phyloP scores from a whole-genome alignment of 2,329 filamentous ascomycete species.

The Aureobasidium namibiae region DNA sequence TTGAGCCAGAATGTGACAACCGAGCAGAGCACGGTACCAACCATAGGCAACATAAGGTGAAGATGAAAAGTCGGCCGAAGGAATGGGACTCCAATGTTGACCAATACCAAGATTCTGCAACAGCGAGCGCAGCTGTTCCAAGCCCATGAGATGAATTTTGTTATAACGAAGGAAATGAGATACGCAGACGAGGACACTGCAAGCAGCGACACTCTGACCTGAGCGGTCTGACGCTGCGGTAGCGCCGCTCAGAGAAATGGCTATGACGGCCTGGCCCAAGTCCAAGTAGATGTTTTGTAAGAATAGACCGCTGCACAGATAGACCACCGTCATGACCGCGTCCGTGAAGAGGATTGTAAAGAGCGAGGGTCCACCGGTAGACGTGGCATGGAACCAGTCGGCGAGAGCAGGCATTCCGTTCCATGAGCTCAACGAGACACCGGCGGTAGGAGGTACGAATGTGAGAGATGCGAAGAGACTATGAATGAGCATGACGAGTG shows the following conservation, averaged over 20 bases:
- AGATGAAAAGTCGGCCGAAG: constrained; percentile 13
- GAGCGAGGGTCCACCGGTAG: constrained; percentile 70
- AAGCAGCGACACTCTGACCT: constrained; percentile 63
- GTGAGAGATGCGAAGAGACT: constrained; percentile 87
- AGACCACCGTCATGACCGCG: constrained; percentile 64
- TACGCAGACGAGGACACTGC: constrained; percentile 56
- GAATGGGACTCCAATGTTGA: constrained; percentile 19
- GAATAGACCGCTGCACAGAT: constrained; percentile 47
- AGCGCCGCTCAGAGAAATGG: constrained; percentile 79
- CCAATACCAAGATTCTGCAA: constrained; percentile 28
- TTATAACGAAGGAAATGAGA: constrained; percentile 48
- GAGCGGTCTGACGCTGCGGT: constrained; percentile 60
- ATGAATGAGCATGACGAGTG: constrained; percentile 81
- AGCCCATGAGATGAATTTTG: constrained; percentile 30
- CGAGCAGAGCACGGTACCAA: constrained; percentile 60
- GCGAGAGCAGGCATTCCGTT: constrained; percentile 70
- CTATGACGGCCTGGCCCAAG: constrained; percentile 86
- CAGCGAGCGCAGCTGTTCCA: constrained; percentile 30
- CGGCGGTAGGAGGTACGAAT: constrained; percentile 72
- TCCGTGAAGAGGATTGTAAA: constrained; percentile 80
- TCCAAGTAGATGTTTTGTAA: constrained; percentile 84
- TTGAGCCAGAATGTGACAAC: constrained; percentile 68
- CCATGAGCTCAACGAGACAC: constrained; percentile 39
- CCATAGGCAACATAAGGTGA: constrained; percentile 46
- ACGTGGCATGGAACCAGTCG: constrained; percentile 83